These are phyloP conservation scores for Conidiobolus incongruus DNA, from an alignment of 371 early-diverging fungal genomes.

Conservation along the genomic window DNA sequence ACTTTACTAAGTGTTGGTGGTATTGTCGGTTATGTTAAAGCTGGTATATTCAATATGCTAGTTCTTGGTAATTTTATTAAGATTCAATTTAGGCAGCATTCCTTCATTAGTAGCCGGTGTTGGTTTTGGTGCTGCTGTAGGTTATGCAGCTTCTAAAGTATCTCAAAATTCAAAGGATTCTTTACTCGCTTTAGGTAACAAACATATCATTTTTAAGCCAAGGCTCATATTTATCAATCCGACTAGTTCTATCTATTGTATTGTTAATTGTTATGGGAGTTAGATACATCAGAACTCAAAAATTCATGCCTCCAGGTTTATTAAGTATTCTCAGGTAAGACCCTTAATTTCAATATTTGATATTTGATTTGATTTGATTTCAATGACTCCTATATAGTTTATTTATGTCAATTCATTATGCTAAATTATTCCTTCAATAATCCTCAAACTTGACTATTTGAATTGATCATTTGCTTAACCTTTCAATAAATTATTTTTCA, in stretches of 20 bases:
- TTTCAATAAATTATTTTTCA: no score
- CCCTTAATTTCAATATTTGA: no score
- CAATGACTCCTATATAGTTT: no score
- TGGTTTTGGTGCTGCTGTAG: conserved; percentile 15
- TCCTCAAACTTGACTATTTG: no score
- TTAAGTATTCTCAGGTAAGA: conserved; percentile 20
- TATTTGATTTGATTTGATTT: no score
- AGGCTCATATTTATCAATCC: neutral
- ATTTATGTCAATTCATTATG: no score
- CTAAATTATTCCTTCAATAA: no score
- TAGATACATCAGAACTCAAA: conserved; percentile 22
- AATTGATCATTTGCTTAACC: no score
- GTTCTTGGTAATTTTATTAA: neutral
- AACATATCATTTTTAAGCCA: neutral
- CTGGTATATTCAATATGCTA: neutral
- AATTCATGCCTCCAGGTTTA: conserved; percentile 38
- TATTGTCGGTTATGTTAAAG: conserved; percentile 4
- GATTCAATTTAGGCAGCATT: conserved; percentile 11
- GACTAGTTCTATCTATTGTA: conserved; percentile 14
- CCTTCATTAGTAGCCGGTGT: conserved; percentile 17
- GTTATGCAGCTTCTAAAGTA: conserved; percentile 16
- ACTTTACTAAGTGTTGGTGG: neutral
- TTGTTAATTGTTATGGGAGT: conserved; percentile 28
- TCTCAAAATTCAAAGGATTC: conserved; percentile 18
- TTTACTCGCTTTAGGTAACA: conserved; percentile 16